phyloP scores from a whole-genome alignment of 441 rosid genomes.

The Theobroma grandiflorum region DNA sequence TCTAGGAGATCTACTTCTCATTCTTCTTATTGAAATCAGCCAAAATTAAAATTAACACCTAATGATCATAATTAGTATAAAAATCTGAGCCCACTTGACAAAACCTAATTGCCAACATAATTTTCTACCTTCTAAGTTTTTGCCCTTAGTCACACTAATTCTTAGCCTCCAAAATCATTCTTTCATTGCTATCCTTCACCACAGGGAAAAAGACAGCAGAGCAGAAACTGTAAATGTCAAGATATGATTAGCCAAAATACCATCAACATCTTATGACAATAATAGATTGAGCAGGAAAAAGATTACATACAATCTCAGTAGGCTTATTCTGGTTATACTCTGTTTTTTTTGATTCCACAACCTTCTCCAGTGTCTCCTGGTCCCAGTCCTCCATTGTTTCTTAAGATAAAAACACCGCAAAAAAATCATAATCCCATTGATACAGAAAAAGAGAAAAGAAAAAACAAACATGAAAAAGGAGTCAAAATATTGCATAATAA shows the following conservation, averaged over 20 bases:
- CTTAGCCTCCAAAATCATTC: background rate
- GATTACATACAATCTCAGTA: slow-evolving; percentile 78
- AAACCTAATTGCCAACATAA: background rate
- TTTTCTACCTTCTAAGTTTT: slow-evolving; percentile 6
- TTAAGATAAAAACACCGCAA: slow-evolving; percentile 30
- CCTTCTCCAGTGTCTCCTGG: slow-evolving; percentile 90
- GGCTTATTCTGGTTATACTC: slow-evolving; percentile 93
- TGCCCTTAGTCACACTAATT: background rate
- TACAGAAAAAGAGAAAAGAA: background rate
- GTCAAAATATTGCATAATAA: slow-evolving; percentile 1
- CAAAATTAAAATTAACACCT: background rate
- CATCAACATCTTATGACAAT: background rate
- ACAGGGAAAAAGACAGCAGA: background rate
- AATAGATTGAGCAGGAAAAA: slow-evolving; percentile 15
- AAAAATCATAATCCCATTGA: slow-evolving; percentile 16
- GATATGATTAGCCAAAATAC: background rate
- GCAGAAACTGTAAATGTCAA: background rate
- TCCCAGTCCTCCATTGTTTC: slow-evolving; percentile 98
- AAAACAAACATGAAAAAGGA: background rate
- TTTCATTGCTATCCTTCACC: background rate
- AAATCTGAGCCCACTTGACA: background rate
- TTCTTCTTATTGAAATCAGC: background rate
- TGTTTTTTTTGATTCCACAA: slow-evolving; percentile 78
- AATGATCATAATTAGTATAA: background rate
- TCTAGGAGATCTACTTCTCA: background rate